These are phyloP conservation scores for Endoconidiophora laricicola DNA, from an alignment of 2,329 filamentous ascomycete species.

Conservation along the genomic window DNA sequence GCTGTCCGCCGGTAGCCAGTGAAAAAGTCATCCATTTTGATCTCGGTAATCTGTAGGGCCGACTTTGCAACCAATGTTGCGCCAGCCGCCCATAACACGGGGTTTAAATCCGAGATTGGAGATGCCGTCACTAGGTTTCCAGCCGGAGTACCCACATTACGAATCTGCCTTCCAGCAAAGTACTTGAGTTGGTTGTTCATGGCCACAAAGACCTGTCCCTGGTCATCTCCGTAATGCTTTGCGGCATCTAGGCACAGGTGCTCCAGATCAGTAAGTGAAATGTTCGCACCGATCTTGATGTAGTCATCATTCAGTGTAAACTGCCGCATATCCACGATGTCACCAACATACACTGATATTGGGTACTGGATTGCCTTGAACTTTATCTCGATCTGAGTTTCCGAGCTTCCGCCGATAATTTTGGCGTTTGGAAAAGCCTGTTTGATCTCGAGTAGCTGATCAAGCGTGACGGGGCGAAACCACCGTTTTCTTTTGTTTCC, in stretches of 20 bases:
- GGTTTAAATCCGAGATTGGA: conserved; percentile 91
- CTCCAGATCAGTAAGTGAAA: conserved; percentile 83
- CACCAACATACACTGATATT: conserved; percentile 79
- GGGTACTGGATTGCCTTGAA: conserved; percentile 91
- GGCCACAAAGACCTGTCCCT: conserved; percentile 69
- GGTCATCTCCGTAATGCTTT: conserved; percentile 53
- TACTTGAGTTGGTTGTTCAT: conserved; percentile 89
- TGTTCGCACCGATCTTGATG: conserved; percentile 85
- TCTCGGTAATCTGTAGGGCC: conserved; percentile 53
- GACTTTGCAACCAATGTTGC: conserved; percentile 70
- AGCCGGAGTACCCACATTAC: conserved; percentile 92
- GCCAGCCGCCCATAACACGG: conserved; percentile 77
- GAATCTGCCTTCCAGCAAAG: conserved; percentile 87
- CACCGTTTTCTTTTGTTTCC: conserved; percentile 91
- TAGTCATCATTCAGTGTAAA: conserved; percentile 65
- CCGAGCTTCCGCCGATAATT: conserved; percentile 87
- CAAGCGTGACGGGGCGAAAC: conserved; percentile 75
- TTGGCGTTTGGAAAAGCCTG: conserved; percentile 70
- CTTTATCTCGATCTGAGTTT: conserved; percentile 96
- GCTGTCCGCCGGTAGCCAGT: conserved; percentile 79
- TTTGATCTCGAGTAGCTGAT: conserved; percentile 87
- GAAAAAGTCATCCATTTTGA: conserved; percentile 90
- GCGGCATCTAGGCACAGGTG: conserved; percentile 65
- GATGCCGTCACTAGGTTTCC: conserved; percentile 90
- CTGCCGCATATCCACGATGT: conserved; percentile 75